Percentiles rank a stretch among this genome's conserved stretches.
Conservation (phyloP, 352 stramenopile species). For the Aphanomyces cochlioides region DNA sequence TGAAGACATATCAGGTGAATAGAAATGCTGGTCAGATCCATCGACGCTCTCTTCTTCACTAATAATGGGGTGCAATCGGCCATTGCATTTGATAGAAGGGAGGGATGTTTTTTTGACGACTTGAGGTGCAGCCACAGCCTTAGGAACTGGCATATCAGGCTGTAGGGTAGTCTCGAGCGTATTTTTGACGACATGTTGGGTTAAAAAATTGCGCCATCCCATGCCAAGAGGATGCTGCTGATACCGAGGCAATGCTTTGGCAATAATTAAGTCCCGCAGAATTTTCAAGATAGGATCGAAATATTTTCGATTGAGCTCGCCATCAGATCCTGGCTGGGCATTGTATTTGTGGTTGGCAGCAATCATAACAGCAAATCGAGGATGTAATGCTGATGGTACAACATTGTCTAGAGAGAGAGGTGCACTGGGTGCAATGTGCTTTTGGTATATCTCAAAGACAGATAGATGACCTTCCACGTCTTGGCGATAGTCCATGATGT, state of each 20-base stretch:
- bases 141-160: too few species aligned
- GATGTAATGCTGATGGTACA: not conserved
- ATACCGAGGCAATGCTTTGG: conserved; percentile 11
- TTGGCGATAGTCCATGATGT: conserved; percentile 1
- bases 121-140: too few species aligned
- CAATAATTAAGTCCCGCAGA: not conserved
- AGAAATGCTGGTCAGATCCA: too few species aligned
- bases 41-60: too few species aligned
- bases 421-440: not conserved
- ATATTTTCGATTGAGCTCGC: not conserved
- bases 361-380: conserved; percentile 23
- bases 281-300: conserved; percentile 14
- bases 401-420: not conserved
- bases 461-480: not conserved
- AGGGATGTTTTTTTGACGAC: too few species aligned
- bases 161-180: not conserved
- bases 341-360: conserved; percentile 32
- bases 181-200: not conserved
- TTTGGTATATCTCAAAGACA: conserved; percentile 8
- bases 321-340: not conserved
- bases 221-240: conserved; percentile 2
- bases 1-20: too few species aligned
- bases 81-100: too few species aligned
- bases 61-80: too few species aligned
- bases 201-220: conserved; percentile 3